Conservation (phyloP, 768 basidiomycete species). For the Leucocoprinus birnbaumii region DNA sequence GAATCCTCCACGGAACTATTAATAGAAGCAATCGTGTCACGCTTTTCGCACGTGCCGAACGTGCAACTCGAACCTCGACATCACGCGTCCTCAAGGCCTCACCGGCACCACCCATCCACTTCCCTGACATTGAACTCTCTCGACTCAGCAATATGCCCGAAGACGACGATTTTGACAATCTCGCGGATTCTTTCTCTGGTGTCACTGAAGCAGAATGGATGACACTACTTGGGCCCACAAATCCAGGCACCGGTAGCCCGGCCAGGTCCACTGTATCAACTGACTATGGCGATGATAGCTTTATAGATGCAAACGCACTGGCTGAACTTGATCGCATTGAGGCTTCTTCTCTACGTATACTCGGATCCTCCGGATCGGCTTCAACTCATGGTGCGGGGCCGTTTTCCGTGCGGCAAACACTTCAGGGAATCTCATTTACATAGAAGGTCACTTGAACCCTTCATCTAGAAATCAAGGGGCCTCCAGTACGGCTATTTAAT, state of each 20-base stretch:
- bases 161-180: conserved; percentile 50
- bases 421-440: not conserved
- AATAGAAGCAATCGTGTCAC: not conserved
- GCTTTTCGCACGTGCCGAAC: not conserved
- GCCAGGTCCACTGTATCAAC: conserved; percentile 15
- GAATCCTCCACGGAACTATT: not conserved
- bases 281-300: conserved; percentile 24
- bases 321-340: conserved; percentile 48
- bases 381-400: conserved; percentile 8
- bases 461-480: not conserved
- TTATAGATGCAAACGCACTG: conserved; percentile 32
- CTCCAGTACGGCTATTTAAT: not conserved
- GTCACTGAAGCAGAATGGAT: conserved; percentile 50
- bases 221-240: conserved; percentile 14
- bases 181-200: conserved; percentile 52
- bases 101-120: too few species aligned
- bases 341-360: conserved; percentile 19
- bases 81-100: not conserved
- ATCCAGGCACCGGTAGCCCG: not conserved
- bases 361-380: not conserved
- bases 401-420: not conserved
- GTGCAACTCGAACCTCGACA: not conserved
- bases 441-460: not conserved
- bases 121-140: not conserved
- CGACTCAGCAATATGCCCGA: too few species aligned